Evolutionary conservation across 129 eudicot genomes (phyloP).

Genomic region (Tagetes erecta): DNA sequence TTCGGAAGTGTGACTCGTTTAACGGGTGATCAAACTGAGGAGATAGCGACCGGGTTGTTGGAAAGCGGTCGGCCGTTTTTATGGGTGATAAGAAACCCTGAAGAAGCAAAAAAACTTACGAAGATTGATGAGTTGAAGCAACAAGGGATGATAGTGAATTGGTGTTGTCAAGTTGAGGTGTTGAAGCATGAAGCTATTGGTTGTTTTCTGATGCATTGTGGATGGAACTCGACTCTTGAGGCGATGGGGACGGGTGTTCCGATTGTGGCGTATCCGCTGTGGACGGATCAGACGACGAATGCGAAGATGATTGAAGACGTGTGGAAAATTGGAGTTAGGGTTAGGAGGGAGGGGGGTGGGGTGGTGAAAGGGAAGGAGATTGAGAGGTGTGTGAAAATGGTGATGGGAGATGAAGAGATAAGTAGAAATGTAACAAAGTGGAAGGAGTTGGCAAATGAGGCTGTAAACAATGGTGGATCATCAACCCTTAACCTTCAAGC

Average conservation of each 20-base stretch:
- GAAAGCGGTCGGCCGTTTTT: constrained; percentile 37
- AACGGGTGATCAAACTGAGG: constrained; percentile 45
- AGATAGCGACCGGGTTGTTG: constrained; percentile 45
- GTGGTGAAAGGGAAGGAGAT: constrained; percentile 54
- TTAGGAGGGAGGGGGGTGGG: constrained; percentile 38
- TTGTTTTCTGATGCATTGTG: constrained; percentile 58
- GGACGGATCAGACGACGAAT: constrained; percentile 58
- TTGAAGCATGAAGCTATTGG: constrained; percentile 48
- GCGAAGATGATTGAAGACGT: constrained; percentile 56
- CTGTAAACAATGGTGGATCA: constrained; percentile 7
- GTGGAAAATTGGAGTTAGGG: constrained; percentile 59
- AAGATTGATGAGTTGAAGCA: constrained; percentile 7
- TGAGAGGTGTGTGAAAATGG: constrained; percentile 47
- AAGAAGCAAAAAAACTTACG: constrained; percentile 33
- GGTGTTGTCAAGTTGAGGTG: constrained; percentile 58
- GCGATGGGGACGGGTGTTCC: constrained; percentile 62
- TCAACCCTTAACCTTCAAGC: constrained; percentile 2
- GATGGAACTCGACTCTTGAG: constrained; percentile 67
- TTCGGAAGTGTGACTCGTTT: constrained; percentile 57
- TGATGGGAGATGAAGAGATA: constrained; percentile 46
- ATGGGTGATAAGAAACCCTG: constrained; percentile 48
- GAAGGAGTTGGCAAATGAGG: constrained; percentile 54
- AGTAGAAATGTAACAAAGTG: constrained; percentile 42
- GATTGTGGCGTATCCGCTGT: constrained; percentile 58
- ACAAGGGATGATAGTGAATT: constrained; percentile 45